Percentiles rank a stretch among this genome's conserved stretches.
phyloP scores from a whole-genome alignment of 2,329 filamentous ascomycete genomes.

The Penicillium expansum region DNA sequence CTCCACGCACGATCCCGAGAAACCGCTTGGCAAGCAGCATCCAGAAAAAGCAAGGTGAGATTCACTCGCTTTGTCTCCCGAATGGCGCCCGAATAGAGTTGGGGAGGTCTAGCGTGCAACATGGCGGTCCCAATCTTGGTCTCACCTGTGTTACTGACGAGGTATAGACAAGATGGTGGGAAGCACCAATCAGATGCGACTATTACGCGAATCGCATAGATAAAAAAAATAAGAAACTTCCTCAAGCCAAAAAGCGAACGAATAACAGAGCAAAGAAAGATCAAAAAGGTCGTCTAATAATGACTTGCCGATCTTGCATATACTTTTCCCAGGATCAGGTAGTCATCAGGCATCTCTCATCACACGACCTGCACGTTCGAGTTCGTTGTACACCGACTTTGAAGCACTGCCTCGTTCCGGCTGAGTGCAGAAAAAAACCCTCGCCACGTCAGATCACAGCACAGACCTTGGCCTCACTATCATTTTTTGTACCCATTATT shows the following conservation, averaged over 20 bases:
- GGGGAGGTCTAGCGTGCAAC: background rate
- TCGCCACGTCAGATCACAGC: conserved; percentile 10
- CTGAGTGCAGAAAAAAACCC: conserved; percentile 5
- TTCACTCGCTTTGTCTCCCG: conserved; percentile 10
- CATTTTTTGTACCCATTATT: background rate
- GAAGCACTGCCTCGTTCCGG: conserved; percentile 11
- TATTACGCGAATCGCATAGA: background rate
- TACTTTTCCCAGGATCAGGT: conserved; percentile 7
- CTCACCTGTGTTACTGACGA: conserved; percentile 5
- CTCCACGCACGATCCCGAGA: conserved; percentile 4
- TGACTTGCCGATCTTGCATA: conserved; percentile 4
- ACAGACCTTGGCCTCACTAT: conserved; percentile 1
- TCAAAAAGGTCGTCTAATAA: background rate
- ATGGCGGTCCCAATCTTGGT: background rate
- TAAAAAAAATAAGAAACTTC: background rate
- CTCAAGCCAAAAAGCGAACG: background rate
- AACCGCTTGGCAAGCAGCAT: conserved; percentile 6
- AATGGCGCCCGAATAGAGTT: conserved; percentile 9
- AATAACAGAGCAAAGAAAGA: background rate
- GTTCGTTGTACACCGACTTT: conserved; percentile 12
- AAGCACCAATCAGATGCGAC: background rate
- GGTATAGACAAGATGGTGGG: background rate
- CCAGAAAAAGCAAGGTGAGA: conserved; percentile 8
- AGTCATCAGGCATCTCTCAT: conserved; percentile 13
- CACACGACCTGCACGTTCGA: conserved; percentile 12